These are phyloP conservation scores for Aspergillus luchuensis DNA, from an alignment of 2,329 filamentous ascomycete species.

Conservation along the genomic window DNA sequence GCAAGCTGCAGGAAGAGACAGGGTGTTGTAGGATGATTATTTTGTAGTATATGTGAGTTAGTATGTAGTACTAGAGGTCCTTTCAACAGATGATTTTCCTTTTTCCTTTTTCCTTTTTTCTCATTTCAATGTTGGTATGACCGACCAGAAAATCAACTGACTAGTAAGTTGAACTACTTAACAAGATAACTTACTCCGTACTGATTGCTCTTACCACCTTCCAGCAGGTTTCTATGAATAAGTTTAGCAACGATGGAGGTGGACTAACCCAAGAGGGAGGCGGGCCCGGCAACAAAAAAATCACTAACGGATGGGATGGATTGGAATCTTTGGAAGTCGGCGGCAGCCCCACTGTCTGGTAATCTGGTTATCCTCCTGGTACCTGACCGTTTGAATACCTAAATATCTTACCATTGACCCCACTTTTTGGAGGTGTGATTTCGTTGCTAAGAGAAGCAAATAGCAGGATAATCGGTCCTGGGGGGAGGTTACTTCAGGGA, in stretches of 20 bases:
- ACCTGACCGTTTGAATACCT: constrained; percentile 11
- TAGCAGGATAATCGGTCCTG: too few species aligned
- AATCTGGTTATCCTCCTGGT: constrained; percentile 1
- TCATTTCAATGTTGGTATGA: too few species aligned
- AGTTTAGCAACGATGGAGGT: constrained; percentile 3
- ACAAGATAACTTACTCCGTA: not conserved
- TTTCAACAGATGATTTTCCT: too few species aligned
- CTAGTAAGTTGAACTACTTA: too few species aligned
- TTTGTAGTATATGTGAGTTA: too few species aligned
- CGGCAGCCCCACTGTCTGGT: constrained; percentile 17
- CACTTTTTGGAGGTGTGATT: not conserved
- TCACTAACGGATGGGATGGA: constrained; percentile 9
- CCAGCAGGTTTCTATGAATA: constrained; percentile 3
- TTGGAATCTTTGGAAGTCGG: constrained; percentile 23
- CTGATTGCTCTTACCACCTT: not conserved
- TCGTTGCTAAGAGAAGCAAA: not conserved
- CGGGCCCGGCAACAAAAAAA: constrained; percentile 2
- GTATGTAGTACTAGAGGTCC: too few species aligned
- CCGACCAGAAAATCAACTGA: too few species aligned
- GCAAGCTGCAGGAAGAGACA: not conserved
- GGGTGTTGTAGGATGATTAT: too few species aligned
- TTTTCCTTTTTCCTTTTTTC: too few species aligned
- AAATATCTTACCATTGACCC: constrained; percentile 5
- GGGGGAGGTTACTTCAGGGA: too few species aligned
- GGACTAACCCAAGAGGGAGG: constrained; percentile 5